Evolutionary conservation across 2,329 filamentous ascomycete genomes (phyloP), one percentile per base, ranked within the genome.

Genomic region (Aspergillus flavus): DNA sequence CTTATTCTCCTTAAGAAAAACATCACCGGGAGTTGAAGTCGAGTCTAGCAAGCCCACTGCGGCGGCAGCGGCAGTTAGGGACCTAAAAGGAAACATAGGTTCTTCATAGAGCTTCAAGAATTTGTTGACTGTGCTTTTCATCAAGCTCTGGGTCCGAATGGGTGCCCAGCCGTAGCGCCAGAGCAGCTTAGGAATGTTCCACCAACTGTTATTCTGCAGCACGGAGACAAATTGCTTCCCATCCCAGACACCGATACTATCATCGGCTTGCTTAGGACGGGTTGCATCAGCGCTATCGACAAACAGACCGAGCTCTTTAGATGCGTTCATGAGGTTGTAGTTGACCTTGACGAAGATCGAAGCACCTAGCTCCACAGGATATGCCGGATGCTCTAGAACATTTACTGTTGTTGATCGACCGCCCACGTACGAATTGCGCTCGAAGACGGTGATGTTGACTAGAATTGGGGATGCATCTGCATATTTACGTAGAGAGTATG

Each of bases 331-430:
- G 45, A 99, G 85, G 71, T 96, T 97, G 45, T 88, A 82, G 73
- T 98, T 99, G 50, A 91, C 86, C 56, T 90, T 77, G 52, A 98
- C 92, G 74, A 98, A 99, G 70, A 98, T 97, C 65, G 91, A 94
- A 12, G 91, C 95, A 19, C 95, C 95, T 1, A 98, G 83, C 76
- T 99, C 95, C 41, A 97, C 86, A 1, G 91, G 90, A 45, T 89
- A 81, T 0, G 80, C 67, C 1, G 88, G 82, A 69, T 94, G 84
- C 66, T 87, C 85, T 74, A 91, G 94, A 2, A 88, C 89, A 71
- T 93, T 83, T 21, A 97, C 90, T 0, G 94, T 98, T 34, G 94
- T 91, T 9, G 91, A 91, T 30, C 95, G 91, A 10, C 95, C 95
- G 34, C 95, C 95, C 50, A 98, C 84, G 69, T 89, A 92, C 36